Evolutionary conservation across 2,329 filamentous ascomycete genomes (phyloP).

Genomic region (Fusarium miscanthi): DNA sequence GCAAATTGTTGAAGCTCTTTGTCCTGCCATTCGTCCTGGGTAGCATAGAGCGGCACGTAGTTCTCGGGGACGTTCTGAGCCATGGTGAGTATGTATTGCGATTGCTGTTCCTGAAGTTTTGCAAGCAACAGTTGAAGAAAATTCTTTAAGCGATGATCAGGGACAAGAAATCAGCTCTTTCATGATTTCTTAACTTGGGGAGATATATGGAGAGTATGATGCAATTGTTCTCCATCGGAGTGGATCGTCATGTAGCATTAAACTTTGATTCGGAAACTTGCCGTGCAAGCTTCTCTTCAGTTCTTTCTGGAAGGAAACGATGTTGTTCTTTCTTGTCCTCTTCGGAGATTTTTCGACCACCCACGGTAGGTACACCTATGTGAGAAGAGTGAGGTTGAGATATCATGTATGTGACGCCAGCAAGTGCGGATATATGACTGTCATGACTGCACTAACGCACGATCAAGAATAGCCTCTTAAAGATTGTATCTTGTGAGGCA

Average conservation of each 20-base stretch:
- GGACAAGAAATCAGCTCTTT: constrained; percentile 4
- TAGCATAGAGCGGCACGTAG: constrained; percentile 49
- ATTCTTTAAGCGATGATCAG: background rate
- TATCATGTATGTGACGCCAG: background rate
- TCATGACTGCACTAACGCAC: background rate
- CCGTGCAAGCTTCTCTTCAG: constrained; percentile 15
- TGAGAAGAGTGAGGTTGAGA: background rate
- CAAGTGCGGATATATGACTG: background rate
- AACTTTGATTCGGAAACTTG: constrained; percentile 26
- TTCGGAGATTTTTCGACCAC: background rate
- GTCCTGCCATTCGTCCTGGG: constrained; percentile 46
- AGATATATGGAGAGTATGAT: constrained; percentile 34
- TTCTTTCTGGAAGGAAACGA: constrained; percentile 26
- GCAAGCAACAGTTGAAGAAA: background rate
- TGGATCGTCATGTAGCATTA: constrained; percentile 24
- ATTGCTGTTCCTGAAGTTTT: background rate
- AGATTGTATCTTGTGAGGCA: background rate
- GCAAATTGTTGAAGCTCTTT: constrained; percentile 53
- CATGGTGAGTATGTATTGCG: constrained; percentile 17
- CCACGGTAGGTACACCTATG: background rate
- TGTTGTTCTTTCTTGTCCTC: constrained; percentile 4
- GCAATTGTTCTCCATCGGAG: constrained; percentile 28
- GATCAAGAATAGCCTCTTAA: background rate
- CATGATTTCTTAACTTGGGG: constrained; percentile 10
- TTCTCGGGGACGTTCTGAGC: constrained; percentile 37